Evolutionary conservation across 2,329 filamentous ascomycete genomes (phyloP).

Genomic region (Pseudocercospora eumusae): DNA sequence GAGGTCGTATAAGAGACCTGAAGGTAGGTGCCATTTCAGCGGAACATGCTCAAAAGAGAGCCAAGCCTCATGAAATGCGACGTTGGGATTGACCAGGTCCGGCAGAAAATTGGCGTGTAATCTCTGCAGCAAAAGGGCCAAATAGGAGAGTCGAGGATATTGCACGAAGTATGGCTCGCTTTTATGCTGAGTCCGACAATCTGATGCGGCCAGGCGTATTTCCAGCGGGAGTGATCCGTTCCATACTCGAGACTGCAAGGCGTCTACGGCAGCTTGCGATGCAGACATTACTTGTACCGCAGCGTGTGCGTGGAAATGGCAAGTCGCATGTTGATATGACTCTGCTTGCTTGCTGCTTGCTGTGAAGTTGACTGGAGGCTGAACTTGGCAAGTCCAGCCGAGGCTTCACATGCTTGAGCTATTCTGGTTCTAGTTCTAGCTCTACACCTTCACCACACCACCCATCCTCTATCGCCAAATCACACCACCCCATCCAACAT

Average conservation of each 20-base stretch:
- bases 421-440: too few relatives aligned
- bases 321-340: constrained; percentile 19
- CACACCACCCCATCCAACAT: constrained; percentile 16
- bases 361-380: constrained; percentile 12
- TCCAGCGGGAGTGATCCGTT: constrained; percentile 61
- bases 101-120: constrained; percentile 64
- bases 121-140: constrained; percentile 64
- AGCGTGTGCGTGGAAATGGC: neutral
- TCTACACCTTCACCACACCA: too few relatives aligned
- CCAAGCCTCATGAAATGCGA: constrained; percentile 58
- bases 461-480: neutral
- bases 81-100: constrained; percentile 59
- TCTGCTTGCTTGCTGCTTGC: neutral
- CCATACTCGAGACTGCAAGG: constrained; percentile 57
- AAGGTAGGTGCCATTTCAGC: constrained; percentile 71
- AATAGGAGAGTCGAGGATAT: constrained; percentile 66
- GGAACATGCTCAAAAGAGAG: constrained; percentile 68
- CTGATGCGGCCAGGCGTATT: constrained; percentile 59
- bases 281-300: constrained; percentile 36
- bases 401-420: constrained; percentile 20
- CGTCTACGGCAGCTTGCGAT: constrained; percentile 35
- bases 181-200: constrained; percentile 62
- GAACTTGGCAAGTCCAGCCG: constrained; percentile 9
- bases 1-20: constrained; percentile 69
- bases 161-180: constrained; percentile 64